Conservation (phyloP, 2,329 filamentous ascomycete species). For the Ascochyta rabiei region DNA sequence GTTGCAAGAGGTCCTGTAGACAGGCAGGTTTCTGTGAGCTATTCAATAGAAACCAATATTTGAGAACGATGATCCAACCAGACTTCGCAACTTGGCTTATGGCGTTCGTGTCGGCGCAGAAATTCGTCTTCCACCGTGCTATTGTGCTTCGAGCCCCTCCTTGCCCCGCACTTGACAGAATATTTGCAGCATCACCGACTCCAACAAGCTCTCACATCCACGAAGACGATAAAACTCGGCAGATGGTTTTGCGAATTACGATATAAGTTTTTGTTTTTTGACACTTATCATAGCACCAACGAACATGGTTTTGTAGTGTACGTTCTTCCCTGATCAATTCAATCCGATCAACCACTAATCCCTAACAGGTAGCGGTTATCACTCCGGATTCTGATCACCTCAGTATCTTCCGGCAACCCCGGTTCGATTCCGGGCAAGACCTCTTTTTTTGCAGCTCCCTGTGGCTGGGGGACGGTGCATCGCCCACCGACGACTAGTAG, state of each 20-base stretch:
- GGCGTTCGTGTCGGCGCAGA: too few relatives aligned
- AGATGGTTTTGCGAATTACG: neutral
- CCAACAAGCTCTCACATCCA: neutral
- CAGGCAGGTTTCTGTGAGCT: too few relatives aligned
- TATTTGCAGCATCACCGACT: too few relatives aligned
- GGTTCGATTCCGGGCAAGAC: conserved; percentile 17
- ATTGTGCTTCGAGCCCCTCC: too few relatives aligned
- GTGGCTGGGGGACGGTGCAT: too few relatives aligned
- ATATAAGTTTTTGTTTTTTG: neutral
- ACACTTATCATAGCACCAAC: neutral
- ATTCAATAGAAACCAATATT: too few relatives aligned
- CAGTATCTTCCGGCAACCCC: conserved; percentile 14
- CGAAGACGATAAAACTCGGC: neutral
- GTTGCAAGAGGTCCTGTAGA: too few relatives aligned
- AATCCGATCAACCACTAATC: neutral
- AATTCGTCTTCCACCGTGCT: too few relatives aligned
- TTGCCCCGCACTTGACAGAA: too few relatives aligned
- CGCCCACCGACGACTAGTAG: too few relatives aligned
- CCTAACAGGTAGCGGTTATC: conserved; percentile 13
- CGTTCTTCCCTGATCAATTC: neutral
- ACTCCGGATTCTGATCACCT: conserved; percentile 17
- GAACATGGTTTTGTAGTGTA: conserved; percentile 2
- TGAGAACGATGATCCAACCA: too few relatives aligned
- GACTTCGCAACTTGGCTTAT: too few relatives aligned
- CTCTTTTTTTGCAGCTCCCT: neutral